Evolutionary conservation across 164 flowering plant species (phyloP).

Genomic region (Vitis labrusca): DNA sequence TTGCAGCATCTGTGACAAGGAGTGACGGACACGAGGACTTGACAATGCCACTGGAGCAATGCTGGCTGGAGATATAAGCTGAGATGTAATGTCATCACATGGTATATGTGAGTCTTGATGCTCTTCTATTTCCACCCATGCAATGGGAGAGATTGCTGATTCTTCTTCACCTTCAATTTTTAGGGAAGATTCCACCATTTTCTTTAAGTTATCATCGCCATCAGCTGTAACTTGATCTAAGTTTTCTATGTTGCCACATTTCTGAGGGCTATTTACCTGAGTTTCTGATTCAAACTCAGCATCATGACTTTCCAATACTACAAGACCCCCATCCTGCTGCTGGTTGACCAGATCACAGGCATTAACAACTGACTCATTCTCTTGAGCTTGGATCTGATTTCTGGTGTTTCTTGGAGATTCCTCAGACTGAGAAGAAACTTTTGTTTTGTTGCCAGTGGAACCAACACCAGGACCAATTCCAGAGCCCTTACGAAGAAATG

Average conservation of each 20-base stretch:
- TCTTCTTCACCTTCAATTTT: slow-evolving; percentile 49
- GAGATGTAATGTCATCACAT: slow-evolving; percentile 20
- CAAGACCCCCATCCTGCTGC: slow-evolving; percentile 27
- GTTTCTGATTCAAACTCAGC: slow-evolving; percentile 35
- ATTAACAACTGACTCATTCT: slow-evolving; percentile 32
- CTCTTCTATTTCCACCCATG: slow-evolving; percentile 80
- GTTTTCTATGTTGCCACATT: slow-evolving; percentile 25
- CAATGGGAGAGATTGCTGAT: slow-evolving; percentile 57
- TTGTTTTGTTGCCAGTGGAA: slow-evolving; percentile 37
- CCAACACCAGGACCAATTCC: slow-evolving; percentile 38
- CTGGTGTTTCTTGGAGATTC: slow-evolving; percentile 33
- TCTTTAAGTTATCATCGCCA: slow-evolving; percentile 22
- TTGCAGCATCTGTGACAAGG: slow-evolving; percentile 89
- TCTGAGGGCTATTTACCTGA: slow-evolving; percentile 23
- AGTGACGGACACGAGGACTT: slow-evolving; percentile 76
- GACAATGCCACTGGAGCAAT: slow-evolving; percentile 34
- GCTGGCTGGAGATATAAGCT: slow-evolving; percentile 30
- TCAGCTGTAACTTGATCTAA: slow-evolving; percentile 29
- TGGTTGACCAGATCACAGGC: slow-evolving; percentile 21
- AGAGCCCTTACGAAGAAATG: slow-evolving; percentile 61
- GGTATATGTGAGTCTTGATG: slow-evolving; percentile 34
- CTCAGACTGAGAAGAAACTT: slow-evolving; percentile 33
- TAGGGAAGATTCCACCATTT: slow-evolving; percentile 21
- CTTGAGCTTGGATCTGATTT: slow-evolving; percentile 26
- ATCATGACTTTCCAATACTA: slow-evolving; percentile 13